A percentile compares a stretch with the other conserved stretches of the same genome.
Conservation (phyloP, 352 stramenopile genomes). For the Phytophthora rubi region DNA sequence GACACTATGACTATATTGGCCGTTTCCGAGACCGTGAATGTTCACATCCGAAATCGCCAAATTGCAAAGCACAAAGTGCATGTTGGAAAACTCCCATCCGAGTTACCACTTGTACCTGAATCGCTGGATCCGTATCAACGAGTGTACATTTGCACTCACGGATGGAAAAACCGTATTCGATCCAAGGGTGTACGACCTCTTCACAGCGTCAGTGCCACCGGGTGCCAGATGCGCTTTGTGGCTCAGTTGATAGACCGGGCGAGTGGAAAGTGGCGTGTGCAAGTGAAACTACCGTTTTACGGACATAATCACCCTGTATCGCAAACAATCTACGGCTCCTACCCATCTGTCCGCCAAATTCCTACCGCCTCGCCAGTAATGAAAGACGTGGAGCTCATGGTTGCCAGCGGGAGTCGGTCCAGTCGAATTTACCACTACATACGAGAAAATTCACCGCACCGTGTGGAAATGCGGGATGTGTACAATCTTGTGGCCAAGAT, state of each 20-base stretch:
- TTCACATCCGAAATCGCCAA: not conserved
- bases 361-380: not conserved
- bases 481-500: conserved; percentile 13
- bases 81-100: not conserved
- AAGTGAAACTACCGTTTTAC: not conserved
- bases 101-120: conserved; percentile 8
- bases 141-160: conserved; percentile 17
- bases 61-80: conserved; percentile 1
- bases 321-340: not conserved
- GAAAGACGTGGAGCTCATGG: conserved; percentile 8
- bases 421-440: conserved; percentile 37
- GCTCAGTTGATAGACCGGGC: not conserved
- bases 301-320: conserved; percentile 7
- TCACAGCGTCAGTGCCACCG: not conserved
- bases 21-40: not conserved
- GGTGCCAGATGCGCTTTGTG: not conserved
- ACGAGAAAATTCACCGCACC: not conserved
- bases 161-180: not conserved
- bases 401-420: conserved; percentile 6
- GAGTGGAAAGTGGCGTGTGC: conserved; percentile 2
- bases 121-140: conserved; percentile 6
- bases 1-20: not conserved
- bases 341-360: conserved; percentile 3
- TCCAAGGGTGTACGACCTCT: conserved; percentile 5
- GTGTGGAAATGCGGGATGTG: conserved; percentile 5